These are phyloP conservation scores for Hsuehochloa calcarea DNA, from an alignment of 176 grass and related monocot species.

Conservation along the genomic window DNA sequence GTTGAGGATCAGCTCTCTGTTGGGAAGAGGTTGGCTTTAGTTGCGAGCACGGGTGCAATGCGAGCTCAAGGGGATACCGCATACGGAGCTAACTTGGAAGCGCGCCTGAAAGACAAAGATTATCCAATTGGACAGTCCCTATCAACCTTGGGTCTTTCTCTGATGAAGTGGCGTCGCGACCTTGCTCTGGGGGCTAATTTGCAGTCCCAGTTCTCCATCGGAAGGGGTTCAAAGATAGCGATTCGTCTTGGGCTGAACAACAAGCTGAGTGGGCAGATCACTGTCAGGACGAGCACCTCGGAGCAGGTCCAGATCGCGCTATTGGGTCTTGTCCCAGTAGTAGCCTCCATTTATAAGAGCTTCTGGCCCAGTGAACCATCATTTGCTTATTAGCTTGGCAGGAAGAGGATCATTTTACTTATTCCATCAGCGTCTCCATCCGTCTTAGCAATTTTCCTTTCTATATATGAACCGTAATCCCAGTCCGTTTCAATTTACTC, in stretches of 20 bases:
- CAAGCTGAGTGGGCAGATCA: slow-evolving; percentile 80
- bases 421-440: not conserved
- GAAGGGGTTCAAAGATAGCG: slow-evolving; percentile 75
- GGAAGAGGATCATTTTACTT: not conserved
- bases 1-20: slow-evolving; percentile 82
- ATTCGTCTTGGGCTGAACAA: slow-evolving; percentile 78
- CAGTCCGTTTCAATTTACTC: not conserved
- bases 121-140: slow-evolving; percentile 68
- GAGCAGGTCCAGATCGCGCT: slow-evolving; percentile 86
- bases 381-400: slow-evolving; percentile 45
- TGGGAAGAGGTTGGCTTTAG: slow-evolving; percentile 64
- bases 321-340: slow-evolving; percentile 65
- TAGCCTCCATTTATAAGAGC: slow-evolving; percentile 54
- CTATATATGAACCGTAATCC: slow-evolving; percentile 29
- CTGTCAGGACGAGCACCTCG: slow-evolving; percentile 79
- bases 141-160: slow-evolving; percentile 71
- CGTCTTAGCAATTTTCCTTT: slow-evolving; percentile 28
- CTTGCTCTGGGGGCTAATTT: slow-evolving; percentile 82
- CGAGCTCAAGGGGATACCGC: slow-evolving; percentile 73
- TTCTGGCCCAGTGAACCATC: slow-evolving; percentile 46
- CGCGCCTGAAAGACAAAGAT: slow-evolving; percentile 68
- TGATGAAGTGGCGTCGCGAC: slow-evolving; percentile 76
- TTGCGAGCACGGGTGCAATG: slow-evolving; percentile 67
- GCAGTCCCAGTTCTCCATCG: slow-evolving; percentile 73
- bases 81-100: slow-evolving; percentile 84